These are phyloP conservation scores for Ophiostoma fasciatum DNA, from an alignment of 2,329 filamentous ascomycete species.

Conservation along the genomic window DNA sequence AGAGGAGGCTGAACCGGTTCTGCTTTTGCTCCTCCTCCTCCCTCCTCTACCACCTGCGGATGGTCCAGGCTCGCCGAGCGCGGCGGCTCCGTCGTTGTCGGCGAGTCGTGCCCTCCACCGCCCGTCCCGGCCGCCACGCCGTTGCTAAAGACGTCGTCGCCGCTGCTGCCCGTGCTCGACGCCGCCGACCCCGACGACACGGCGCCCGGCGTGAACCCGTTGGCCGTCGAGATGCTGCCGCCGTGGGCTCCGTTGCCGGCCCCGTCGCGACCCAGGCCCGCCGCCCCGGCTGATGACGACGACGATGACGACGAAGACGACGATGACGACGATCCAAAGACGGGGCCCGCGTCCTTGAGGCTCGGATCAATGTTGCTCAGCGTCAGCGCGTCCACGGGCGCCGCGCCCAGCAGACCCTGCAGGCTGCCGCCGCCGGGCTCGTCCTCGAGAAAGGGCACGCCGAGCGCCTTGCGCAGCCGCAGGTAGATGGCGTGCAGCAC, in stretches of 20 bases:
- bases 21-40: not conserved
- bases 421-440: conserved; percentile 6
- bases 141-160: conserved; percentile 3
- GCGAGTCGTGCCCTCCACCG: no score
- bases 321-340: not conserved
- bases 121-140: no score
- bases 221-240: not conserved
- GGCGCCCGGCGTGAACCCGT: conserved; percentile 4
- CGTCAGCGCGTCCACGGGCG: conserved; percentile 9
- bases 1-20: no score
- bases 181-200: conserved; percentile 1
- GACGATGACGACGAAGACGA: no score
- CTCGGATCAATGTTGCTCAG: conserved; percentile 12
- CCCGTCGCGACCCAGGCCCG: not conserved
- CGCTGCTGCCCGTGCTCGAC: conserved; percentile 4
- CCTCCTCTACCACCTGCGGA: no score
- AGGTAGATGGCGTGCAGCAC: conserved; percentile 40
- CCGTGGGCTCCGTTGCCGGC: not conserved
- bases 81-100: not conserved
- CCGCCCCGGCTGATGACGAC: no score
- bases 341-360: conserved; percentile 6
- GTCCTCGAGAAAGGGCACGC: conserved; percentile 17
- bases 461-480: conserved; percentile 36
- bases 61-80: not conserved
- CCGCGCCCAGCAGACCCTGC: not conserved